These are phyloP conservation scores for Suillus spraguei DNA, from an alignment of 768 basidiomycete species.

Conservation along the genomic window DNA sequence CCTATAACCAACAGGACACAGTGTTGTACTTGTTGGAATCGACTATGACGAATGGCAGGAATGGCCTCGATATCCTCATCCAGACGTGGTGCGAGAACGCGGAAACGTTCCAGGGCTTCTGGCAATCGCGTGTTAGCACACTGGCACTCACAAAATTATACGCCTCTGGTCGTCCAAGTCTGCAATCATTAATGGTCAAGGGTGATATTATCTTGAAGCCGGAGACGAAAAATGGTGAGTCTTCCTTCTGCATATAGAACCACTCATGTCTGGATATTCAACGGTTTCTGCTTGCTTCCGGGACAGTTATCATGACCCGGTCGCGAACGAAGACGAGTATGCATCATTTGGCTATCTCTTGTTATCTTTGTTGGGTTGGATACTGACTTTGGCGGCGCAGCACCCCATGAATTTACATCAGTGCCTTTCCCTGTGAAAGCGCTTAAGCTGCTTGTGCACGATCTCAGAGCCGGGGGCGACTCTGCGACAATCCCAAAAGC, in stretches of 20 bases:
- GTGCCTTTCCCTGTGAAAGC: slow-evolving; percentile 92
- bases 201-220: slow-evolving; percentile 89
- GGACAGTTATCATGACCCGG: slow-evolving; percentile 92
- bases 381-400: slow-evolving; percentile 44
- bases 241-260: slow-evolving; percentile 14
- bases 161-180: slow-evolving; percentile 59
- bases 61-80: slow-evolving; percentile 85
- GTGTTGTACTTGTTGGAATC: slow-evolving; percentile 78
- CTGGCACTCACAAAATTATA: slow-evolving; percentile 81
- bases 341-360: slow-evolving; percentile 31
- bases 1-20: slow-evolving; percentile 82
- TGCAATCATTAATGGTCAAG: slow-evolving; percentile 77
- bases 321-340: slow-evolving; percentile 85
- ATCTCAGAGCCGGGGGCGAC: slow-evolving; percentile 81
- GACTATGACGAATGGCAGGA: slow-evolving; percentile 57
- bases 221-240: slow-evolving; percentile 80
- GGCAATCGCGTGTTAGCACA: slow-evolving; percentile 86
- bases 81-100: slow-evolving; percentile 95
- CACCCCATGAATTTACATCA: slow-evolving; percentile 82
- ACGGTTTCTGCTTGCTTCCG: slow-evolving; percentile 25
- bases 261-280: slow-evolving; percentile 16
- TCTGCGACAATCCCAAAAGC: slow-evolving; percentile 63
- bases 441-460: slow-evolving; percentile 84
- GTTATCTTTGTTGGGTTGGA: slow-evolving; percentile 12
- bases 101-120: slow-evolving; percentile 93